Evolutionary conservation across 352 stramenopile genomes (phyloP), one percentile per base, ranked within the genome.

Genomic region (Phytophthora palmivora): DNA sequence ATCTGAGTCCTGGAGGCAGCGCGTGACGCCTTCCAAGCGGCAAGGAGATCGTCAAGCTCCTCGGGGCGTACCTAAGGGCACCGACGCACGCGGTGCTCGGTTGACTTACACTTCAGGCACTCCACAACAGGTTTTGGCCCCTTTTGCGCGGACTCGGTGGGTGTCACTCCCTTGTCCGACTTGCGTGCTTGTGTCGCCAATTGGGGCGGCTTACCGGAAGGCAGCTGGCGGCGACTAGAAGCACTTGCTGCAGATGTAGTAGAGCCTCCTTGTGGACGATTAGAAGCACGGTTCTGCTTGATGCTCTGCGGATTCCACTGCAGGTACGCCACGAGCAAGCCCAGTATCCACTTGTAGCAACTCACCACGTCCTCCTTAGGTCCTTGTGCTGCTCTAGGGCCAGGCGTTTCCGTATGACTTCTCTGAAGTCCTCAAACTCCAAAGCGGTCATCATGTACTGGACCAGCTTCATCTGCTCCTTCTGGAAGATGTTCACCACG

Each of bases 401-500:
- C 37, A 44, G 15, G 1, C n/a, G 16, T 9, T 44, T 44, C 16
- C 6, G 15, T 3, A 26, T 26, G 1, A 18, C 37, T 3, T 1
- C 26, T 24, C 41, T 11, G n/a, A 38, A 39, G n/a, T 39, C 44
- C 2, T 38, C 44, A 15, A 15, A 28, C 14, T 28, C 44, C 28
- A 39, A 28, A 28, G 26, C 28, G 16, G 39, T 12, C 9, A 46
- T 7, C 19, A 32, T 46, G 9, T 42, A 42, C 36, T 42, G 36
- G 2, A 42, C 36, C 36, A 42, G 36, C 36, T 46, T 46, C 19
- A 16, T 46, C 39, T 30, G 43, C 24, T 50, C 43, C 43, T 50
- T 37, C 14, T 50, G 22, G 14, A 50, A 37, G 6, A 38, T 53
- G 6, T 30, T 58, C 49, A 21, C 39, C 11, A 37, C n/a, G n/a